phyloP scores from a whole-genome alignment of 106 monocot species.

The Cymbidium sinense region DNA sequence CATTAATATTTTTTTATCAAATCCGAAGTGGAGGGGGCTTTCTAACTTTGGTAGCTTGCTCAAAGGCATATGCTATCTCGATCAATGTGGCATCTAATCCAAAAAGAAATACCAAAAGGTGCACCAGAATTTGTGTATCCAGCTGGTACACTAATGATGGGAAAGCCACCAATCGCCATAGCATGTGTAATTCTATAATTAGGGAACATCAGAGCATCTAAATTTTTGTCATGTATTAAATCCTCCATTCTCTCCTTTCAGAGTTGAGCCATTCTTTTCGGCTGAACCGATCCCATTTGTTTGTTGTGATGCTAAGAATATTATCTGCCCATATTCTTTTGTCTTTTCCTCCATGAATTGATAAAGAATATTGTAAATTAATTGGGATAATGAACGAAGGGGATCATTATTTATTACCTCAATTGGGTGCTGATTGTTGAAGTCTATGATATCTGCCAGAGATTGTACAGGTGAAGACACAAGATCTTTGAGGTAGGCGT shows the following conservation, averaged over 20 bases:
- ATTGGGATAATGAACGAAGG: too few species aligned
- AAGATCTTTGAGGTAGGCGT: slow-evolving; percentile 54
- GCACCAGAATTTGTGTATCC: slow-evolving; percentile 18
- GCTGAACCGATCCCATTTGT: too few species aligned
- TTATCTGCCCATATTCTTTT: slow-evolving; percentile 20
- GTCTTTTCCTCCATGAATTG: slow-evolving; percentile 26
- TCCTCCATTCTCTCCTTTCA: slow-evolving; percentile 27
- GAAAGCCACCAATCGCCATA: too few species aligned
- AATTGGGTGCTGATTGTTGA: too few species aligned
- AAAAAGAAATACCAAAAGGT: slow-evolving; percentile 32
- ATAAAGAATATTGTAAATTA: too few species aligned
- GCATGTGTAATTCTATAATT: background rate
- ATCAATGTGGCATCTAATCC: slow-evolving; percentile 41
- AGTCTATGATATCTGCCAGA: slow-evolving; percentile 42
- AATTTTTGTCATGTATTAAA: slow-evolving; percentile 13
- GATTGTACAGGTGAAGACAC: slow-evolving; percentile 49
- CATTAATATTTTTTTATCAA: too few species aligned
- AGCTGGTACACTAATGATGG: slow-evolving; percentile 31
- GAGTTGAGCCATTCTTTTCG: slow-evolving; percentile 13
- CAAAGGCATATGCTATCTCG: too few species aligned
- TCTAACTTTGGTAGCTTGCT: too few species aligned
- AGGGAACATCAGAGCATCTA: slow-evolving; percentile 40
- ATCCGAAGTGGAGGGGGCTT: slow-evolving; percentile 2
- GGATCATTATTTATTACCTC: too few species aligned
- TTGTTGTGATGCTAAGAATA: too few species aligned